Percentiles rank a stretch among this genome's conserved stretches.
Evolutionary conservation across 2,329 filamentous ascomycete species (phyloP).

Genomic region (Sordariomycetes sp.): DNA sequence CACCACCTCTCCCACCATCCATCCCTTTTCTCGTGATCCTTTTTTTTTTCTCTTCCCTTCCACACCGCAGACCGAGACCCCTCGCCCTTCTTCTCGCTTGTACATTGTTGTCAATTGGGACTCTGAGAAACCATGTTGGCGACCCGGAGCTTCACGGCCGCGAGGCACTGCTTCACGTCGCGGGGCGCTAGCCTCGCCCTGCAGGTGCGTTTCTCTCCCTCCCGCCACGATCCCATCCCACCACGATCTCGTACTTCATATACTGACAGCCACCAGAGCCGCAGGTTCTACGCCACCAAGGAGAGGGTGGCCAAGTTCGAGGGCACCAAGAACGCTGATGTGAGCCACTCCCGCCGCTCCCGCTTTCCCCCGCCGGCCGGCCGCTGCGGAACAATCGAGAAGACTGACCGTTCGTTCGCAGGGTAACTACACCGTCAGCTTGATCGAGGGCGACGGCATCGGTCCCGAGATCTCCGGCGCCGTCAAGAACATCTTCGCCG

Average conservation of each 20-base stretch:
- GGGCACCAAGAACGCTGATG: conserved; percentile 76
- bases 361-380: conserved; percentile 3
- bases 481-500: conserved; percentile 96
- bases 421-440: conserved; percentile 90
- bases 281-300: conserved; percentile 2
- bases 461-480: conserved; percentile 95
- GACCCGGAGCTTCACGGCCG: conserved; percentile 62
- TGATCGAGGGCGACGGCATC: conserved; percentile 99
- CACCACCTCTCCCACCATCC: not conserved
- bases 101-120: conserved; percentile 5
- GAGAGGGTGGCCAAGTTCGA: conserved; percentile 83
- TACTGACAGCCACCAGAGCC: not conserved
- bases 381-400: conserved; percentile 7
- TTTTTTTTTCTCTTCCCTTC: conserved; percentile 3
- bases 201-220: conserved; percentile 36
- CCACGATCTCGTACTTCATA: too few relatives aligned
- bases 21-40: not conserved
- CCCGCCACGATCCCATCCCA: conserved; percentile 5
- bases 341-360: conserved; percentile 30
- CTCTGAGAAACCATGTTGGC: conserved; percentile 58
- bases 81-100: not conserved
- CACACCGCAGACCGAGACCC: not conserved
- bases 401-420: conserved; percentile 27
- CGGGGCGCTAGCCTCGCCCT: conserved; percentile 31
- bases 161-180: conserved; percentile 65